phyloP scores from a whole-genome alignment of 1,284 basidiomycete species.

The Tilletia horrida region DNA sequence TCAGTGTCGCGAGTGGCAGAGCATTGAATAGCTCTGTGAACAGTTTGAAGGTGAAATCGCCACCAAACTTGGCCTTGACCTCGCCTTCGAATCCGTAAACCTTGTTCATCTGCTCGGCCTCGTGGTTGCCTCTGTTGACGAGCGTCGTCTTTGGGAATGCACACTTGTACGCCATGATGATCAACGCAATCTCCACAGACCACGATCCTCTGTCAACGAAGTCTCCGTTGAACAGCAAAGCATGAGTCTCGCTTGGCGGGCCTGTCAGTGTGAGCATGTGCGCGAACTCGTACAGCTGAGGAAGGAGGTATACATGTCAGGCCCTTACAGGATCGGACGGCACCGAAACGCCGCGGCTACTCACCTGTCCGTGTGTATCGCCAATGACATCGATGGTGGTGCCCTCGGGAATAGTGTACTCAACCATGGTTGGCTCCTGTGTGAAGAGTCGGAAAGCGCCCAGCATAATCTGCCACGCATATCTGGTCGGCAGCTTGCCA shows the following conservation, averaged over 20 bases:
- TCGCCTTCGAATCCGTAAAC: slow-evolving; percentile 93
- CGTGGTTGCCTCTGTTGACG: slow-evolving; percentile 82
- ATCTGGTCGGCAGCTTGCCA: slow-evolving; percentile 70
- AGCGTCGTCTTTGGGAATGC: slow-evolving; percentile 50
- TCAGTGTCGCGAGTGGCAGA: slow-evolving; percentile 76
- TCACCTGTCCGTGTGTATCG: slow-evolving; percentile 58
- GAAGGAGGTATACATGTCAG: not conserved
- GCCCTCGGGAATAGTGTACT: slow-evolving; percentile 72
- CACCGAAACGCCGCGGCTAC: slow-evolving; percentile 58
- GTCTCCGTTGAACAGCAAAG: slow-evolving; percentile 52
- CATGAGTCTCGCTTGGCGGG: slow-evolving; percentile 43
- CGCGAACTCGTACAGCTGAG: slow-evolving; percentile 81
- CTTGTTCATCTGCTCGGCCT: slow-evolving; percentile 81
- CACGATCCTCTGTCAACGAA: slow-evolving; percentile 90
- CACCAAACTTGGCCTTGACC: slow-evolving; percentile 63
- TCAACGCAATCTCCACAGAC: slow-evolving; percentile 93
- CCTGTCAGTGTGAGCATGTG: slow-evolving; percentile 84
- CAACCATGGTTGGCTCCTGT: slow-evolving; percentile 77
- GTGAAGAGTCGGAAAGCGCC: slow-evolving; percentile 75
- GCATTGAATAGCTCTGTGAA: slow-evolving; percentile 50
- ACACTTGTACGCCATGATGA: slow-evolving; percentile 93
- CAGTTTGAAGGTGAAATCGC: slow-evolving; percentile 51
- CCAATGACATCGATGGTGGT: slow-evolving; percentile 71
- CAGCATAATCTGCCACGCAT: slow-evolving; percentile 91
- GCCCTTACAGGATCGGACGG: not conserved